Conservation (phyloP, 2,329 filamentous ascomycete genomes). For the Chaetomiaceae sp. region DNA sequence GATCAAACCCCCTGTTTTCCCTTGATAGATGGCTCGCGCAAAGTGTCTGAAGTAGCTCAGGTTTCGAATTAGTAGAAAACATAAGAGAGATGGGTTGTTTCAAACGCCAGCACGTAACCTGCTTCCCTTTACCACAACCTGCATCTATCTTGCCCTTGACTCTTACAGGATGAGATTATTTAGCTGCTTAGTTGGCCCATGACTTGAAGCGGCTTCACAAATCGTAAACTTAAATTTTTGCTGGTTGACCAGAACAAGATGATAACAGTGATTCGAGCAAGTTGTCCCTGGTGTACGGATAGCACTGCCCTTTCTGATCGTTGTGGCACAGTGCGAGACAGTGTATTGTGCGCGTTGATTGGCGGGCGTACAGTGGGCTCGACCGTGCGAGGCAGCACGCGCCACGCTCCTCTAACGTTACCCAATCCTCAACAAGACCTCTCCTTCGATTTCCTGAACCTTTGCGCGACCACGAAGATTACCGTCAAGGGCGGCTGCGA, state of each 20-base stretch:
- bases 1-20: neutral
- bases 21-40: neutral
- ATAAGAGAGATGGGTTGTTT: too few species aligned
- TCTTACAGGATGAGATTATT: too few species aligned
- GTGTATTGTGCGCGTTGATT: neutral
- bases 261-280: too few species aligned
- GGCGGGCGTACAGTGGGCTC: neutral
- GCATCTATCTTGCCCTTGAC: too few species aligned
- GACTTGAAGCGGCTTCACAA: too few species aligned
- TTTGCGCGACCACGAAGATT: neutral
- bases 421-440: neutral
- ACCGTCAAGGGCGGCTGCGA: neutral
- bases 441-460: neutral
- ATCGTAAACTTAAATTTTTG: too few species aligned
- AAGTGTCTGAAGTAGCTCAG: neutral
- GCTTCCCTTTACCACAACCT: too few species aligned
- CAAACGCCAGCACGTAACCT: too few species aligned
- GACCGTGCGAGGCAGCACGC: neutral
- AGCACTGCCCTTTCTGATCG: too few species aligned
- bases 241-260: too few species aligned
- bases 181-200: too few species aligned
- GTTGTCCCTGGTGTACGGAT: too few species aligned
- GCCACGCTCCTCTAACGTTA: neutral
- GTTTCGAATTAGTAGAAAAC: neutral
- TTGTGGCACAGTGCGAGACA: neutral